phyloP scores from a whole-genome alignment of 768 basidiomycete species.

The Russula sp. region DNA sequence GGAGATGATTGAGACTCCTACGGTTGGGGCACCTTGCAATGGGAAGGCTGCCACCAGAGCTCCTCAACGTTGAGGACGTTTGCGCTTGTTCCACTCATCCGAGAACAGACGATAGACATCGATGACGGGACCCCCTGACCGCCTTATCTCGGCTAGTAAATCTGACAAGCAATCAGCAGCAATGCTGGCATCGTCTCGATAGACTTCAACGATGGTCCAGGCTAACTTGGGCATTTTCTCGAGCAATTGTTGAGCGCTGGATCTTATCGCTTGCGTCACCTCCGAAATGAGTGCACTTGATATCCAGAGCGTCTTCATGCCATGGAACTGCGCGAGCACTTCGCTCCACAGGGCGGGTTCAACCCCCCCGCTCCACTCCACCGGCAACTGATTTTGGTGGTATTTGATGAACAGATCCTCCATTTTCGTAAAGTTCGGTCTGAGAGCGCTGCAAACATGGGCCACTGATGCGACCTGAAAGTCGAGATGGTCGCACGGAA shows the following conservation, averaged over 20 bases:
- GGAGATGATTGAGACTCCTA: neutral
- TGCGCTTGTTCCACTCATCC: conserved; percentile 1
- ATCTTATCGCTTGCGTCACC: too few species aligned
- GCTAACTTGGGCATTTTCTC: neutral
- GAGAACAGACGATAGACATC: neutral
- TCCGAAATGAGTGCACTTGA: too few species aligned
- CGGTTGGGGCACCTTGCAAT: neutral
- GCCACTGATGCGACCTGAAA: neutral
- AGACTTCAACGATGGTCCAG: too few species aligned
- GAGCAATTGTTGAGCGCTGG: neutral
- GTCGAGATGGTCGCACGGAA: neutral
- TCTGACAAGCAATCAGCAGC: neutral
- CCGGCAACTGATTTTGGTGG: neutral
- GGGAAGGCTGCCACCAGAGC: neutral
- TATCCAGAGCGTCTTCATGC: too few species aligned
- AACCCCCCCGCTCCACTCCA: neutral
- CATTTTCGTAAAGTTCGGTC: neutral
- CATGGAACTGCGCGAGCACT: neutral
- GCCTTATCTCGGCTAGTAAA: neutral
- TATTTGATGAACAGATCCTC: neutral
- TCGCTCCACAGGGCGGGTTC: neutral
- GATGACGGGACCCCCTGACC: neutral
- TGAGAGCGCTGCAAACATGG: neutral
- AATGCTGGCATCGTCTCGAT: neutral
- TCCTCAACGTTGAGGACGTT: neutral